Percentiles rank a stretch among this genome's conserved stretches.
phyloP scores from a whole-genome alignment of 768 basidiomycete species.

The Agrocybe chaxingu region DNA sequence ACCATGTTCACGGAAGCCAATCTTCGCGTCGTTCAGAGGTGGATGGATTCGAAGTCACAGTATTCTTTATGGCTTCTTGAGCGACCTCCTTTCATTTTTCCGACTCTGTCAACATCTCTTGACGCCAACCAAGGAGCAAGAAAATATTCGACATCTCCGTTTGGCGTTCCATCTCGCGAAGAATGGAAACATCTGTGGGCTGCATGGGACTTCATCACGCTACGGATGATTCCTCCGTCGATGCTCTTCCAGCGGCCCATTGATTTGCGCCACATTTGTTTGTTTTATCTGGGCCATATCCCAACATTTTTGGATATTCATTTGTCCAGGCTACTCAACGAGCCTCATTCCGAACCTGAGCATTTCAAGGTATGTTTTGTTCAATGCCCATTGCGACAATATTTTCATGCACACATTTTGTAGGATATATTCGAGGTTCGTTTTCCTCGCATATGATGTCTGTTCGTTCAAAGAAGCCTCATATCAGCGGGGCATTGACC shows the following conservation, averaged over 20 bases:
- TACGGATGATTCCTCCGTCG: constrained; percentile 79
- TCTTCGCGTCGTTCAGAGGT: constrained; percentile 82
- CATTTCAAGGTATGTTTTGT: constrained; percentile 56
- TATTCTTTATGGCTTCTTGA: constrained; percentile 93
- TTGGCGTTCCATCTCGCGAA: constrained; percentile 64
- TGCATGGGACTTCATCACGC: constrained; percentile 83
- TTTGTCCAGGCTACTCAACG: constrained; percentile 67
- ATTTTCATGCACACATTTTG: constrained; percentile 2
- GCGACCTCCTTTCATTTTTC: constrained; percentile 78
- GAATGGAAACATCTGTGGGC: constrained; percentile 89
- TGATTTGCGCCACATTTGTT: constrained; percentile 88
- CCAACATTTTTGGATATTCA: constrained; percentile 92
- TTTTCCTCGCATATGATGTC: not conserved
- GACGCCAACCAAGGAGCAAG: constrained; percentile 13
- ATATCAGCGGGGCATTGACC: constrained; percentile 90
- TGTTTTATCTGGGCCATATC: constrained; percentile 97
- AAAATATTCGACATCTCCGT: constrained; percentile 37
- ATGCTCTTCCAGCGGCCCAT: constrained; percentile 93
- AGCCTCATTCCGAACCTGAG: constrained; percentile 82
- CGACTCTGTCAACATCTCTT: constrained; percentile 45
- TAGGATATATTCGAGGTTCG: constrained; percentile 76
- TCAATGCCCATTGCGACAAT: constrained; percentile 6
- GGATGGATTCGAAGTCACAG: constrained; percentile 67
- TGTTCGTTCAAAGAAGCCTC: not conserved
- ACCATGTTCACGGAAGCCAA: constrained; percentile 70